These are phyloP conservation scores for Exophiala sideris DNA, from an alignment of 2,329 filamentous ascomycete genomes.

Conservation along the genomic window DNA sequence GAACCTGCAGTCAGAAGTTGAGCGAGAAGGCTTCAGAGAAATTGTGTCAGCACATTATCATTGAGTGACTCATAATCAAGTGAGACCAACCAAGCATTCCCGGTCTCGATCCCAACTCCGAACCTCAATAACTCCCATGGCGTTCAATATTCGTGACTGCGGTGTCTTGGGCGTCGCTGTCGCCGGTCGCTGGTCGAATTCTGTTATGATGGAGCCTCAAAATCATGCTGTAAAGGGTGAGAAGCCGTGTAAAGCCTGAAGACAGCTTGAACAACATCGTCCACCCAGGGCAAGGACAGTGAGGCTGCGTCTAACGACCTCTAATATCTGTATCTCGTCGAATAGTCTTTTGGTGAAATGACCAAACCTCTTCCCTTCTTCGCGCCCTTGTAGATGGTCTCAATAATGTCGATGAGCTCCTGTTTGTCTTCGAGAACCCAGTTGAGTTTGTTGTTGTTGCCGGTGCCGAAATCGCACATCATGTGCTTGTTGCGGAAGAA, in stretches of 20 bases:
- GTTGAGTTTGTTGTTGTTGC: slow-evolving; percentile 98
- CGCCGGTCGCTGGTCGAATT: background rate
- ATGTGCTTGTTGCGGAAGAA: slow-evolving; percentile 85
- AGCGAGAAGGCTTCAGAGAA: slow-evolving; percentile 3
- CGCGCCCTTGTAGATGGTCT: slow-evolving; percentile 96
- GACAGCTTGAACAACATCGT: background rate
- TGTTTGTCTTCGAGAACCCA: slow-evolving; percentile 97
- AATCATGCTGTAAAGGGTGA: no score
- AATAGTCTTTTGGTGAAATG: slow-evolving; percentile 86
- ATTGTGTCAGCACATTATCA: slow-evolving; percentile 23
- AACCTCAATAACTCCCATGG: background rate
- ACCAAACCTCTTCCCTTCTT: slow-evolving; percentile 97
- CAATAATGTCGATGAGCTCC: slow-evolving; percentile 96
- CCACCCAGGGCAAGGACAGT: background rate
- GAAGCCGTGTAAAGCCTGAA: background rate
- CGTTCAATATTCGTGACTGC: background rate
- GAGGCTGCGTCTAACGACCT: background rate
- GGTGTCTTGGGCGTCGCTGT: background rate
- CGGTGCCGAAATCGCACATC: slow-evolving; percentile 91
- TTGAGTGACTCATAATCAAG: slow-evolving; percentile 14
- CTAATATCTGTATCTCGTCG: slow-evolving; percentile 66
- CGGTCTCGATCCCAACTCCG: background rate
- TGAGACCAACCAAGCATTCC: slow-evolving; percentile 23
- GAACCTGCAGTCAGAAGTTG: slow-evolving; percentile 2
- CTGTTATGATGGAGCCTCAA: background rate